Evolutionary conservation across 2,329 filamentous ascomycete species (phyloP).

Genomic region (Coniochaeta ligniaria): DNA sequence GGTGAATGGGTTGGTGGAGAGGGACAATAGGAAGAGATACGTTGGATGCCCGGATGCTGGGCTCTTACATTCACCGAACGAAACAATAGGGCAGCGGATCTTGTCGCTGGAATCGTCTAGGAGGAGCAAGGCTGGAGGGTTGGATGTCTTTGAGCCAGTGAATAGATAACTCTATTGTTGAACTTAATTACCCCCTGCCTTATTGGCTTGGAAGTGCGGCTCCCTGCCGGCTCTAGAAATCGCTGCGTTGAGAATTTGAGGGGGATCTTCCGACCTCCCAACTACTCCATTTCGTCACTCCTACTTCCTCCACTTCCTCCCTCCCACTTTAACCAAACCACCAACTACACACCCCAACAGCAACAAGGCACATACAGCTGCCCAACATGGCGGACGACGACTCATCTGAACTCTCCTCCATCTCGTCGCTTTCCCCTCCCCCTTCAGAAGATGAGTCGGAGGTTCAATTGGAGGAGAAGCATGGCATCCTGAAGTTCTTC

Average conservation of each 20-base stretch:
- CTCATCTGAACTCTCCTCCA: slow-evolving; percentile 55
- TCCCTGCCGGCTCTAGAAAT: neutral
- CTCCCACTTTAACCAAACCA: slow-evolving; percentile 13
- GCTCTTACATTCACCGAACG: neutral
- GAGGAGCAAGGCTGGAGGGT: neutral
- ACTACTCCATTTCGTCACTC: slow-evolving; percentile 1
- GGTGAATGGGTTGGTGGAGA: neutral
- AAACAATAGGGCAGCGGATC: neutral
- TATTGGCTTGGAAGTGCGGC: slow-evolving; percentile 1
- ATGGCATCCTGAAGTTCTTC: slow-evolving; percentile 63
- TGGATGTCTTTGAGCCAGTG: neutral
- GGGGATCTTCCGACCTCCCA: neutral
- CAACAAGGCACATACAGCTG: slow-evolving; percentile 1
- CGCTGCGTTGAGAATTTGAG: neutral
- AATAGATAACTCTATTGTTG: slow-evolving; percentile 1
- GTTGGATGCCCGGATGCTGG: neutral
- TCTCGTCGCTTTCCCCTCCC: slow-evolving; percentile 33
- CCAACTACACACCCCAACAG: slow-evolving; percentile 12
- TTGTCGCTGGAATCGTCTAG: neutral
- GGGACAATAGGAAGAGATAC: neutral
- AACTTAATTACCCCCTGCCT: neutral
- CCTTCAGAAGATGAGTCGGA: slow-evolving; percentile 47
- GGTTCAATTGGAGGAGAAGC: slow-evolving; percentile 40
- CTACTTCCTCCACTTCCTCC: slow-evolving; percentile 15
- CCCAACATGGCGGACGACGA: slow-evolving; percentile 52